Percentiles rank a stretch among this genome's conserved stretches.
phyloP scores from a whole-genome alignment of 345 rosid species.

The Camelina laxa region DNA sequence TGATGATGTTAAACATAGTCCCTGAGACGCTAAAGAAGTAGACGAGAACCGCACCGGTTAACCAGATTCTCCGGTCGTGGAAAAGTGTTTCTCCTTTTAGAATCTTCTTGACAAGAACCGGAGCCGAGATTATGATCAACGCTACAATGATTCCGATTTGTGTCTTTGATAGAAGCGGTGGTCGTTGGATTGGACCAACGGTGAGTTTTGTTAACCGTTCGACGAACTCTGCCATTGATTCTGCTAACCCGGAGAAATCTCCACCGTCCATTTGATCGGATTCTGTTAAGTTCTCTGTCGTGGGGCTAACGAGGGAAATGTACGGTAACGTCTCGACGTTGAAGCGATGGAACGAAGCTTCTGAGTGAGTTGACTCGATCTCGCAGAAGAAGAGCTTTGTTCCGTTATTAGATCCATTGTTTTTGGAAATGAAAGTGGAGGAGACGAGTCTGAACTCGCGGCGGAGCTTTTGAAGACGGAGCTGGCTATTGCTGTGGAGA shows the following conservation, averaged over 20 bases:
- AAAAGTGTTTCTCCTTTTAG: conserved; percentile 60
- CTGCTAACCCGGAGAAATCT: conserved; percentile 62
- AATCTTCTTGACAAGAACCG: conserved; percentile 54
- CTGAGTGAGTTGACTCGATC: conserved; percentile 68
- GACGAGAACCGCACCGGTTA: conserved; percentile 61
- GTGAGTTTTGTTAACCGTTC: conserved; percentile 57
- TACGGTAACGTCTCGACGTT: conserved; percentile 75
- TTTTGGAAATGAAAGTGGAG: conserved; percentile 73
- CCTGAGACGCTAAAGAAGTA: conserved; percentile 87
- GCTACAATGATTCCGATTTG: conserved; percentile 49
- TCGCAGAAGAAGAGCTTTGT: conserved; percentile 81
- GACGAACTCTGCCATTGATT: conserved; percentile 75
- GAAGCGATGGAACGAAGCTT: conserved; percentile 65
- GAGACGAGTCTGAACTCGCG: conserved; percentile 70
- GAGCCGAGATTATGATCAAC: conserved; percentile 49
- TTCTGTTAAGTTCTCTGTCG: conserved; percentile 54
- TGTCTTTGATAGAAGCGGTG: conserved; percentile 58
- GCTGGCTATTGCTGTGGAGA: conserved; percentile 53
- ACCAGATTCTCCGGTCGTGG: conserved; percentile 64
- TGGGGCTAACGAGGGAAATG: conserved; percentile 66
- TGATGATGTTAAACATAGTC: conserved; percentile 70
- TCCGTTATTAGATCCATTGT: conserved; percentile 35
- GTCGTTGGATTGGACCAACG: conserved; percentile 62
- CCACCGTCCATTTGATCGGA: conserved; percentile 62
- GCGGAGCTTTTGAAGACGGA: conserved; percentile 59